phyloP scores from a whole-genome alignment of 129 eudicot species.

The Ambrosia trifida region DNA sequence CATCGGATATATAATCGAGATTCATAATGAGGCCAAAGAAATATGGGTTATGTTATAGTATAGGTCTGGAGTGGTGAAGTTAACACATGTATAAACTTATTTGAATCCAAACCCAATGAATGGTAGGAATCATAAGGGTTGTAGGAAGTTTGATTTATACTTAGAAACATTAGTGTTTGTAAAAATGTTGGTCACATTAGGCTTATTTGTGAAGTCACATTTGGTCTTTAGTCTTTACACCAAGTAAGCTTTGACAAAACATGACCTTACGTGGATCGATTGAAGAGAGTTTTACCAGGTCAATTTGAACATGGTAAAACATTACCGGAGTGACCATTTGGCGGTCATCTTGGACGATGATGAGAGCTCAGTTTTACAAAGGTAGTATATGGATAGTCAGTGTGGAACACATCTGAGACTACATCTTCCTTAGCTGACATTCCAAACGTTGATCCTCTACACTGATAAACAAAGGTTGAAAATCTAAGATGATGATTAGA shows the following conservation, averaged over 20 bases:
- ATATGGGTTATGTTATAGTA: neutral
- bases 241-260: neutral
- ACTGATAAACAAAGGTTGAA: neutral
- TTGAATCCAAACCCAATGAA: neutral
- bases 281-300: neutral
- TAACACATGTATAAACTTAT: neutral
- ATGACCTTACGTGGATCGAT: neutral
- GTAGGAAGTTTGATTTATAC: neutral
- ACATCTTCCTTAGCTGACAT: neutral
- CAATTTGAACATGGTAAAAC: neutral
- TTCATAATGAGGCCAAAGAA: neutral
- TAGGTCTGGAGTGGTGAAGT: neutral
- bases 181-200: neutral
- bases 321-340: neutral
- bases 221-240: neutral
- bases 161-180: neutral
- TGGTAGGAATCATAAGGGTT: too few species aligned
- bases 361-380: neutral
- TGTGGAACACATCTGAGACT: neutral
- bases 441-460: too few species aligned
- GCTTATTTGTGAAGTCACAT: neutral
- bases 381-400: neutral
- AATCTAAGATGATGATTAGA: neutral
- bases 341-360: too few species aligned
- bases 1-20: neutral